These are phyloP conservation scores for Dactylorhiza incarnata DNA, from an alignment of 106 monocot genomes.

Conservation along the genomic window DNA sequence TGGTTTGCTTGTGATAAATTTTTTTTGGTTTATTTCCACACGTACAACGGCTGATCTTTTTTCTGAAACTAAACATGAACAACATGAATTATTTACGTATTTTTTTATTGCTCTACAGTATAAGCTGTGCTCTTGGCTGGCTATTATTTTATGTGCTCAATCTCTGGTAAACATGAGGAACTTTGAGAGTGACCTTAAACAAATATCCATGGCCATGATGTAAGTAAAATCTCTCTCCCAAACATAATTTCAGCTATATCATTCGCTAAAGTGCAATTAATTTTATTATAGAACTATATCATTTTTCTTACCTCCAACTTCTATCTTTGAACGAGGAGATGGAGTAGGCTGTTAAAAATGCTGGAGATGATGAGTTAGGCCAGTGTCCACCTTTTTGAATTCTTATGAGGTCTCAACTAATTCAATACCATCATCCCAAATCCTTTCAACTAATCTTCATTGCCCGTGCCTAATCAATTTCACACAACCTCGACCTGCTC, in stretches of 20 bases:
- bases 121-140: constrained; percentile 89
- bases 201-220: constrained; percentile 98
- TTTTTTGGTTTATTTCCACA: background rate
- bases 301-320: background rate
- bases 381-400: background rate
- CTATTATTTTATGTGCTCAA: constrained; percentile 83
- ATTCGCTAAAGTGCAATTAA: background rate
- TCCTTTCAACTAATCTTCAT: no score
- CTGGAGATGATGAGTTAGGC: background rate
- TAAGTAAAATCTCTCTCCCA: constrained; percentile 35
- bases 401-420: background rate
- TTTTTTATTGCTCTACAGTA: constrained; percentile 48
- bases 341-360: background rate
- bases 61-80: background rate
- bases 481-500: no score
- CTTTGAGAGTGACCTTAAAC: constrained; percentile 80
- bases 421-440: no score
- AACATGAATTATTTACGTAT: background rate
- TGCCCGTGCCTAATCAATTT: no score
- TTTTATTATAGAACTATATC: background rate
- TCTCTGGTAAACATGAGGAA: constrained; percentile 84
- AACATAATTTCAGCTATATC: background rate
- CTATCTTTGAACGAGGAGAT: background rate
- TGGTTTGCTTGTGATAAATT: background rate
- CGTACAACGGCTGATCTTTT: background rate